Conservation (phyloP, 208 protist genomes). For the Crithidia expoeki region DNA sequence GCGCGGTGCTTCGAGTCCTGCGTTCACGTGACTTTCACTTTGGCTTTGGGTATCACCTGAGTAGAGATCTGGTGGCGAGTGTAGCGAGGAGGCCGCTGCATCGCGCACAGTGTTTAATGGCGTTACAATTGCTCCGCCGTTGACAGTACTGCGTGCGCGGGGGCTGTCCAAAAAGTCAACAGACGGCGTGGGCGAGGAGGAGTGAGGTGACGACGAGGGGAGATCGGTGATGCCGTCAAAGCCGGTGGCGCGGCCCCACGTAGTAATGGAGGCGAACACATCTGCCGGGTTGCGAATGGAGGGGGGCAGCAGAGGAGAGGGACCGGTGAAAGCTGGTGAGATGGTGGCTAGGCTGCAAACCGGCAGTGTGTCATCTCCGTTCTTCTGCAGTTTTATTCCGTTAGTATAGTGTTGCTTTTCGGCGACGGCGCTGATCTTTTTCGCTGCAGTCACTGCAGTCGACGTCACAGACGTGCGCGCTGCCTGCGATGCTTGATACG, state of each 20-base stretch:
- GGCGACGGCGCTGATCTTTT: neutral
- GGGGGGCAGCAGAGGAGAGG: conserved; percentile 7
- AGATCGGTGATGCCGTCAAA: conserved; percentile 33
- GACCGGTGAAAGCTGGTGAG: neutral
- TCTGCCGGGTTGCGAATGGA: conserved; percentile 29
- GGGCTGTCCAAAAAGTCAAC: neutral
- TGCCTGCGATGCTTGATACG: conserved; percentile 4
- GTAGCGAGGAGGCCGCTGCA: neutral
- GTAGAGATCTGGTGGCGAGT: neutral
- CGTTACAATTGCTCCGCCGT: neutral
- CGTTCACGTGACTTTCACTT: neutral
- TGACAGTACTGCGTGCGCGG: neutral
- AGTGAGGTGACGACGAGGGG: conserved; percentile 3
- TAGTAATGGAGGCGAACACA: conserved; percentile 28
- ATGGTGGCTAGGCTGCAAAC: neutral
- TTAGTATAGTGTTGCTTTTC: neutral
- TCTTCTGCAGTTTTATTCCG: no score
- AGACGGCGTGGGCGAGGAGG: neutral
- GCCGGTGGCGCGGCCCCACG: conserved; percentile 30
- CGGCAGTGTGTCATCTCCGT: no score
- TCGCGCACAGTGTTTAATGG: neutral
- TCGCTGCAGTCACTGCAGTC: neutral
- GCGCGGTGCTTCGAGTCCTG: neutral
- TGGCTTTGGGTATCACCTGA: neutral
- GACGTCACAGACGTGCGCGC: neutral